These are phyloP conservation scores for Trichoderma sp. DNA, from an alignment of 2,329 filamentous ascomycete genomes.

Conservation along the genomic window DNA sequence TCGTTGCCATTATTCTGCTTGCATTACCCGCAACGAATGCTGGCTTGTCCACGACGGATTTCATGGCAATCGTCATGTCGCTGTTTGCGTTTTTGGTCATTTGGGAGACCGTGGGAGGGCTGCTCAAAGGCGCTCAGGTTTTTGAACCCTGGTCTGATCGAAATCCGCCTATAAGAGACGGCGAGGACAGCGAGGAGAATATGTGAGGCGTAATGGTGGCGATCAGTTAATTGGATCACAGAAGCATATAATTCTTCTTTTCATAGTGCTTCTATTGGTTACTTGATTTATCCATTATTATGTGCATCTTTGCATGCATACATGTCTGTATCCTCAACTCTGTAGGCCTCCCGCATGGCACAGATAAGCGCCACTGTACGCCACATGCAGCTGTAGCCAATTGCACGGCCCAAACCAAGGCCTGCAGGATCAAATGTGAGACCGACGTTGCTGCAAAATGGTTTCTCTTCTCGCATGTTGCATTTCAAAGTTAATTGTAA, in stretches of 20 bases:
- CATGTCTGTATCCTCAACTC: neutral
- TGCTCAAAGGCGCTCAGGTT: slow-evolving; percentile 35
- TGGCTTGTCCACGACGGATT: slow-evolving; percentile 36
- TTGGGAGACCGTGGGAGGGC: slow-evolving; percentile 47
- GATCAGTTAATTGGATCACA: neutral
- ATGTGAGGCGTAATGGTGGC: neutral
- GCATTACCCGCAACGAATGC: slow-evolving; percentile 41
- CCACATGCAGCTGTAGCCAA: neutral
- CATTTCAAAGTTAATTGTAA: neutral
- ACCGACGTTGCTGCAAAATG: neutral
- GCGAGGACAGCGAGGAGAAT: neutral
- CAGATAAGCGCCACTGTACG: neutral
- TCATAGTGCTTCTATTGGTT: neutral
- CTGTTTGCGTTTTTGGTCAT: slow-evolving; percentile 45
- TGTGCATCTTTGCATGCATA: neutral
- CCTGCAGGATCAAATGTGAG: neutral
- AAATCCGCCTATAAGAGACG: slow-evolving; percentile 33
- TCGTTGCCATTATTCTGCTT: slow-evolving; percentile 37
- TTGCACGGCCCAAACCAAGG: neutral
- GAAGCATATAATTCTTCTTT: neutral
- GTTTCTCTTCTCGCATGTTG: neutral
- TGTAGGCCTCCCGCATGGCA: slow-evolving; percentile 1
- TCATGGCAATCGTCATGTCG: slow-evolving; percentile 47
- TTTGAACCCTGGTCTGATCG: slow-evolving; percentile 40
- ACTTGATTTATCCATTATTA: neutral